Base-by-base conservation (phyloP, 108 stramenopile species). In the Nannochloropsis gaditana region DNA sequence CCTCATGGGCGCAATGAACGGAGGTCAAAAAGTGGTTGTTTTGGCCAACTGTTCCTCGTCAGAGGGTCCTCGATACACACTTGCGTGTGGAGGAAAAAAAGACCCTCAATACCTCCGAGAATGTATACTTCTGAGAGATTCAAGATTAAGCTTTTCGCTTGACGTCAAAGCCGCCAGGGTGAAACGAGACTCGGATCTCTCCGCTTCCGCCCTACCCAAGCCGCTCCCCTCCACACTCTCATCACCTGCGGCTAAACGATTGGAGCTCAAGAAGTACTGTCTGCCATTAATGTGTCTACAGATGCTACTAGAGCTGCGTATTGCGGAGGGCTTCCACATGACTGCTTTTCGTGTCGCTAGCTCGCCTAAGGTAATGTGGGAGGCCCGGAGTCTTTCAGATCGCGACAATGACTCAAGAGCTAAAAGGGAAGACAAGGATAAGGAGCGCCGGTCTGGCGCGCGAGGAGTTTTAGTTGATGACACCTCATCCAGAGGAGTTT, bases 181-280 rank as follows among this genome's bases (percentile, higher is more conserved):
- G 31, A 31, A 31, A 31, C 31, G 31, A 31, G 31, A 31, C 31
- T 31, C 31, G 31, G 31, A 31, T 31, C 31, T 31, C 31, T 15
- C 59, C n/a, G n/a, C n/a, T 73, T 15, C 59, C n/a, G 59, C 59
- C 59, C 15, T 73, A n/a, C 59, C 59, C 59, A 73, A n/a, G n/a
- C 4, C 2, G 15, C 59, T n/a, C 19, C 59, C 59, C 3, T 15
- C 59, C 59, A 15, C 59, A n/a, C 19, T n/a, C 59, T n/a, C 59
- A n/a, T n/a, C 59, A 73, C 1, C n/a, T n/a, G n/a, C 3, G 2
- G n/a, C 2, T n/a, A 2, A 15, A n/a, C 59, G 59, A n/a, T 15
- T n/a, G 15, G n/a, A 73, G n/a, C 59, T 73, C 59, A 73, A n/a
- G 59, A 73, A n/a, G 59, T 73, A 73, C 6, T n/a, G 59, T 73